A percentile compares a stretch with the other conserved stretches of the same genome.
These are phyloP conservation scores for Salix suchowensis DNA, from an alignment of 345 rosid species.

Conservation along the genomic window DNA sequence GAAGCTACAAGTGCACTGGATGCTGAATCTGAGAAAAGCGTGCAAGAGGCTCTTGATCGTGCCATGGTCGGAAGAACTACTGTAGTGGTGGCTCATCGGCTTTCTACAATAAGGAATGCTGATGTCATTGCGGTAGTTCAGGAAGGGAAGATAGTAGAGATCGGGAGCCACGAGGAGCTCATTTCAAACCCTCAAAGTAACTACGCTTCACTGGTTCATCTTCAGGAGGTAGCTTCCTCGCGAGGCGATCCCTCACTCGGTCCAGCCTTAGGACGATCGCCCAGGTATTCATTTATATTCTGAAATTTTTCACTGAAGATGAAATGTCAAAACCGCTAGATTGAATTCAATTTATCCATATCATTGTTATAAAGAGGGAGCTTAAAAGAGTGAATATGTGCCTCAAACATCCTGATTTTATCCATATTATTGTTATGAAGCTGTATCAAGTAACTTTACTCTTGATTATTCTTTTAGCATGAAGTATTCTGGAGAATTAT, in stretches of 20 bases:
- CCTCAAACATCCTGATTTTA: not conserved
- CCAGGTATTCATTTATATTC: slow-evolving; percentile 41
- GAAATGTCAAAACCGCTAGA: not conserved
- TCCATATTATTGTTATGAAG: not conserved
- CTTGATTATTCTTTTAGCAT: slow-evolving; percentile 27
- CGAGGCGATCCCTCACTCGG: slow-evolving; percentile 60
- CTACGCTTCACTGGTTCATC: slow-evolving; percentile 69
- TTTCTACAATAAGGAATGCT: slow-evolving; percentile 85
- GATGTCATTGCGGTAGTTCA: slow-evolving; percentile 81
- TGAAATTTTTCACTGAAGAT: not conserved
- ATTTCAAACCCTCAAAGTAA: slow-evolving; percentile 56
- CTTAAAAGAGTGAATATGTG: not conserved
- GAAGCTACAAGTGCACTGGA: slow-evolving; percentile 98
- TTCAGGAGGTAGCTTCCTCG: slow-evolving; percentile 67
- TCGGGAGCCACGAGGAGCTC: slow-evolving; percentile 85
- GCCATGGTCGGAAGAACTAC: slow-evolving; percentile 96
- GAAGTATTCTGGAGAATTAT: slow-evolving; percentile 60
- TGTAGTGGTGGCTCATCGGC: slow-evolving; percentile 82
- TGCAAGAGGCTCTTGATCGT: slow-evolving; percentile 90
- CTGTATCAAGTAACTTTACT: not conserved
- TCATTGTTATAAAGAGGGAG: not conserved
- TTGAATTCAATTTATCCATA: not conserved
- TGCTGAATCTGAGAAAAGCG: slow-evolving; percentile 92
- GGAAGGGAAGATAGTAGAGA: slow-evolving; percentile 75
- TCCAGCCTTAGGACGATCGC: slow-evolving; percentile 49